Evolutionary conservation across 108 stramenopile species (phyloP).

Genomic region (Cyclotella cryptica): DNA sequence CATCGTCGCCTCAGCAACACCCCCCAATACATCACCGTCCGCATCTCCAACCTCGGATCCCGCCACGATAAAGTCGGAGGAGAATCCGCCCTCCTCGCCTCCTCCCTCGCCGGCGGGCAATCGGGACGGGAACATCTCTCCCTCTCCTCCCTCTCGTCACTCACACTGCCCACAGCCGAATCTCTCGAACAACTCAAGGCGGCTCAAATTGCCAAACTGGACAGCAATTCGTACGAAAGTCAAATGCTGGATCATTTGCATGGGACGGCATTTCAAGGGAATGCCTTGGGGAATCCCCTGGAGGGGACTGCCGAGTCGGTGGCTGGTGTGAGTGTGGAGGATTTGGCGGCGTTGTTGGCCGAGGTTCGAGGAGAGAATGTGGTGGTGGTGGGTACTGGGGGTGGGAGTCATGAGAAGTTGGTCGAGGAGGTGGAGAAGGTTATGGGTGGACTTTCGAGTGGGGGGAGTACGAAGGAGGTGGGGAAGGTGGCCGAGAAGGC

Average conservation of each 20-base stretch:
- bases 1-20: neutral
- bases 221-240: conserved; percentile 57
- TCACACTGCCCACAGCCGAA: conserved; percentile 5
- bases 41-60: conserved; percentile 34
- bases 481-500: conserved; percentile 81
- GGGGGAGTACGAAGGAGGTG: conserved; percentile 47
- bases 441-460: conserved; percentile 80
- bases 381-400: conserved; percentile 96
- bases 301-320: conserved; percentile 95
- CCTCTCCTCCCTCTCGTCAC: conserved; percentile 10
- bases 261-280: conserved; percentile 94
- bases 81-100: conserved; percentile 40
- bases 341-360: conserved; percentile 58
- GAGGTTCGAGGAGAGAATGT: conserved; percentile 54
- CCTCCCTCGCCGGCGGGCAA: conserved; percentile 16
- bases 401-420: conserved; percentile 88
- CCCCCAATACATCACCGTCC: conserved; percentile 32
- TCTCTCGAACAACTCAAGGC: conserved; percentile 9
- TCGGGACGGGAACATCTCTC: conserved; percentile 40
- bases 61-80: conserved; percentile 42
- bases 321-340: conserved; percentile 66
- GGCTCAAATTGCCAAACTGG: conserved; percentile 14
- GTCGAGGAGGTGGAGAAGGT: conserved; percentile 84
- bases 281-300: conserved; percentile 94
- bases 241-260: conserved; percentile 96